Base-by-base conservation (phyloP, 176 grass and related monocot species). In the Leersia perrieri region DNA sequence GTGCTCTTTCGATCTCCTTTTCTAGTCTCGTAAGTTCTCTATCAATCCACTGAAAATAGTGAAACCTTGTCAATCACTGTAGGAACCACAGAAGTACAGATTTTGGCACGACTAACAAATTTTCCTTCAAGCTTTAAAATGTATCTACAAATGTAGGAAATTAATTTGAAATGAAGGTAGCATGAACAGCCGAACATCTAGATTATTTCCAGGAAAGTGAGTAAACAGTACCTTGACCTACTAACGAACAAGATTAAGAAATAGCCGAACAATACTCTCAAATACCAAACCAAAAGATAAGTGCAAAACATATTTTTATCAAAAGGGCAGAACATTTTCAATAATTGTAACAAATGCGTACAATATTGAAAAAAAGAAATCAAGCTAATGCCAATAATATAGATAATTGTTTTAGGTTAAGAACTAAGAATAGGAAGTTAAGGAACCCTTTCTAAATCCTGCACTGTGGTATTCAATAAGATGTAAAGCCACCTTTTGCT, bases 31-130 rank as follows among this genome's bases (percentile, higher is more conserved):
- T 5, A 81, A 98, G 74, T 76, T 98, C 90, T 72, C 36, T 87
- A 40, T 85, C 77, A 77, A 98, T 86, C 95, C 95, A 91, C 92
- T 98, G 81, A 83, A 88, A 87, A 78, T 66, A 25, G 8, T 18
- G 40, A 26, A 75, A 53, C 73, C 63, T 63, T 9, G 14, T 69
- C 51, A 75, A 62, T 68, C 61, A 15, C 3, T 75, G 11, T 71
- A 75, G 14, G 31, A 62, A 68, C n/a, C 16, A 74, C 51, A 22
- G 28, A 63, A 68, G 25, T 31, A 34, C 42, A 47, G 8, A 31
- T n/a, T 66, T 13, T 61, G 28, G 33, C 29, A 84, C 16, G 36
- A 83, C 70, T 33, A 58, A 23, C 9, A 68, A 60, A 33, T 32
- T 80, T 74, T 10, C 80, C 55, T 84, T 63, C 23, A 67, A 47